Evolutionary conservation across 2,329 filamentous ascomycete genomes (phyloP), one percentile per base, ranked within the genome.

Genomic region (Colletotrichum destructivum): DNA sequence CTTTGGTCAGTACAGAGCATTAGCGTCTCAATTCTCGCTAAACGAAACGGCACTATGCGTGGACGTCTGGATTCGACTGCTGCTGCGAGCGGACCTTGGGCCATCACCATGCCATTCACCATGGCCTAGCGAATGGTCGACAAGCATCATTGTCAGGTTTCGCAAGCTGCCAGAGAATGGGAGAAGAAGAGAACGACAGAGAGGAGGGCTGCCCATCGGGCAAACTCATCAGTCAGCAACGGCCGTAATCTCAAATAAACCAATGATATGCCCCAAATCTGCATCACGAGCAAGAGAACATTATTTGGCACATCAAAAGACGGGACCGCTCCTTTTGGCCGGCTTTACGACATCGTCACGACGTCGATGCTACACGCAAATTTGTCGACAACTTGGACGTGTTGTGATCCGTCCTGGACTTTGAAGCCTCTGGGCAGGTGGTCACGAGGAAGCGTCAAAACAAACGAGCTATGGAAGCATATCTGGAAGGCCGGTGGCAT

Each of bases 1-100:
- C 63, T 62, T 46, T 54, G 35, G 63, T 52, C 49, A 40, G 49
- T 49, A 31, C 31, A 31, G 31, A 31, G 31, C 1, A 31, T 31
- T 31, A 56, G 56, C 49, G 63, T 49, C 52, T 21, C 56, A 31
- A 44, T 60, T 40, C 62, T 71, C 63, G 63, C 66, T 40, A 71
- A 71, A 68, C 57, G 59, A 59, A 62, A 71, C 59, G 52, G 40
- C 46, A 26, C 38, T 51, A 69, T 47, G 42, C 62, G 63, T 31
- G 18, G 26, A 55, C 55, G 40, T 56, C 62, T 62, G 57, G 11
- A 62, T 62, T 47, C 52, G 69, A 62, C 59, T 47, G 67, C 23
- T 54, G 44, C 56, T 55, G 63, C 67, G 67, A 70, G 21, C 64
- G 46, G 54, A 63, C n/a, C 51, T 26, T 21, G 23, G 23, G 38